These are phyloP conservation scores for Simplicillium aogashimaense DNA, from an alignment of 2,329 filamentous ascomycete genomes.

Conservation along the genomic window DNA sequence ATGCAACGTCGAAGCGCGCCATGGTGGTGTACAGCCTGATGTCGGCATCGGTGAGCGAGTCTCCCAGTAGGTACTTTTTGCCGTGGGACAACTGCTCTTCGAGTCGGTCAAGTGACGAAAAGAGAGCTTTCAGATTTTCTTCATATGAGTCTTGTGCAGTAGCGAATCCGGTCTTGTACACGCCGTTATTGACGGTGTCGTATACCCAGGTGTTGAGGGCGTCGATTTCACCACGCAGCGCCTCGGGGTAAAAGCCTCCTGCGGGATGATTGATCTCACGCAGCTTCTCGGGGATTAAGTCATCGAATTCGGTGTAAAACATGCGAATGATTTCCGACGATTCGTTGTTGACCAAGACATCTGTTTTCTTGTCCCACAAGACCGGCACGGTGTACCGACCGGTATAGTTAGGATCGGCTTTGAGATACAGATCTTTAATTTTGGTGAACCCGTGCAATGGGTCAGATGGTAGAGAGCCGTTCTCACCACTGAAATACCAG, in stretches of 20 bases:
- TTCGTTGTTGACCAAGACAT: conserved; percentile 74
- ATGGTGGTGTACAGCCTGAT: conserved; percentile 58
- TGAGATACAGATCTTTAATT: conserved; percentile 61
- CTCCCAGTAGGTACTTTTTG: conserved; percentile 52
- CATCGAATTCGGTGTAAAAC: conserved; percentile 67
- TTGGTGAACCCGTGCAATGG: conserved; percentile 56
- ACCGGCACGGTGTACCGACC: conserved; percentile 68
- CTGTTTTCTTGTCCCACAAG: conserved; percentile 58
- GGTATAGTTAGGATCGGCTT: conserved; percentile 53
- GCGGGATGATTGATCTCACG: conserved; percentile 39
- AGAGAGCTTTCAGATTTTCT: conserved; percentile 47
- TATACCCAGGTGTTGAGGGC: conserved; percentile 61
- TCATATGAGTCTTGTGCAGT: conserved; percentile 57
- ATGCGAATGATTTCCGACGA: conserved; percentile 77
- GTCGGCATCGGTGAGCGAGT: conserved; percentile 58
- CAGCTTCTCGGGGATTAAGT: conserved; percentile 39
- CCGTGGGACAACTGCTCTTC: conserved; percentile 42
- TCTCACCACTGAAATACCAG: conserved; percentile 40
- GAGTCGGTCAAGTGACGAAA: conserved; percentile 53
- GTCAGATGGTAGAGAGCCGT: conserved; percentile 40
- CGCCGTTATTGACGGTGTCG: conserved; percentile 36
- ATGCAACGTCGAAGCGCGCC: conserved; percentile 58
- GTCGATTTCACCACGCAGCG: conserved; percentile 48
- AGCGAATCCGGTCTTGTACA: conserved; percentile 54
- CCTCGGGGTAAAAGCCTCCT: conserved; percentile 46